Conservation (phyloP, 2,329 filamentous ascomycete species). For the Cladosporium sp. region DNA sequence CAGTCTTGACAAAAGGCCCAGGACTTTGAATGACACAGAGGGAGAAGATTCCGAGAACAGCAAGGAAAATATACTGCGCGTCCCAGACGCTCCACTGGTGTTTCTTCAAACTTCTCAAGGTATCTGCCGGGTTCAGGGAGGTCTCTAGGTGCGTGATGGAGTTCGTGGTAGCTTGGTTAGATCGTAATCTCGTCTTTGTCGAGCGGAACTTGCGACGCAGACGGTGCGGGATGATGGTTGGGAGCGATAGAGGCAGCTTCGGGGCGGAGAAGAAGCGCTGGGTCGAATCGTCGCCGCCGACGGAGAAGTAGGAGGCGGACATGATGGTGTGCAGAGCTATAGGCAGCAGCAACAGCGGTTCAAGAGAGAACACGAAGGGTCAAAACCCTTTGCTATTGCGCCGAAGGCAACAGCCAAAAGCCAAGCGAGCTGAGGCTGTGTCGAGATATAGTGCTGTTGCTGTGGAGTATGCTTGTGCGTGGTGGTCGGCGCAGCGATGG, state of each 20-base stretch:
- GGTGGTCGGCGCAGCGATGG: constrained; percentile 7
- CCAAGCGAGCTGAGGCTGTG: constrained; percentile 20
- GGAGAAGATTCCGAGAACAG: constrained; percentile 73
- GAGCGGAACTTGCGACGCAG: constrained; percentile 62
- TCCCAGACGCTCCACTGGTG: constrained; percentile 82
- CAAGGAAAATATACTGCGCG: constrained; percentile 74
- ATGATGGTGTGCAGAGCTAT: constrained; percentile 20
- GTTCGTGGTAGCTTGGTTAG: constrained; percentile 57
- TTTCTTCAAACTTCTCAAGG: constrained; percentile 67
- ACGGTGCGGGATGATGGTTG: constrained; percentile 57
- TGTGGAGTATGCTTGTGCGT: not conserved
- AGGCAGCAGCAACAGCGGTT: constrained; percentile 27
- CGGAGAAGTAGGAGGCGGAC: constrained; percentile 25
- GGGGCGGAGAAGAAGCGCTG: constrained; percentile 39
- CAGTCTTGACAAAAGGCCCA: constrained; percentile 73
- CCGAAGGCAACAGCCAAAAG: constrained; percentile 22
- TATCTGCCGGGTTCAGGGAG: constrained; percentile 76
- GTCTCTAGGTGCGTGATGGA: constrained; percentile 73
- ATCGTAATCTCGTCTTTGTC: constrained; percentile 60
- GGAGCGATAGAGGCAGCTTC: constrained; percentile 46
- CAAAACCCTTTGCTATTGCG: constrained; percentile 20
- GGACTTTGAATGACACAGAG: constrained; percentile 75
- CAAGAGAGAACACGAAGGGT: constrained; percentile 14
- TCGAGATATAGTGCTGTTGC: constrained; percentile 13
- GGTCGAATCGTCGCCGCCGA: constrained; percentile 28